Base-by-base conservation (phyloP, 73 alveolate species). In the Blepharisma japonicum region DNA sequence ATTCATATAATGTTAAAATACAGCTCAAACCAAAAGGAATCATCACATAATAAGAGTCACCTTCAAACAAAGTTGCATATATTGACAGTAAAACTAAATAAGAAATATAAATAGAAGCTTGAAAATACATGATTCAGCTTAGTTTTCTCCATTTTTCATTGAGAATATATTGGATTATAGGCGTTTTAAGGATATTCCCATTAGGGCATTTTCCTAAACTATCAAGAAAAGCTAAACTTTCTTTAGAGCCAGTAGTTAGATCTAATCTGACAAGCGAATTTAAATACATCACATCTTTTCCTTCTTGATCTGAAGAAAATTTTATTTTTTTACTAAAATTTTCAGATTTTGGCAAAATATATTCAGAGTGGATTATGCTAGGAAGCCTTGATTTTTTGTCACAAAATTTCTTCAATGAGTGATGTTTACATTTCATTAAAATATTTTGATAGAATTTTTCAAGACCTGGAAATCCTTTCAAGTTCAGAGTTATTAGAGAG, bases 61-160 rank as follows among this genome's bases (percentile, higher is more conserved):
- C 47, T 20, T 14, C n/a, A 20, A 2, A 14, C 5, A 18, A 14
- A 61, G 74, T 61, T 61, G 74, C 2, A 5, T 61, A 61, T 14
- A 20, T 9, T 61, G 74, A n/a, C 2, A 61, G 47, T 2, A 39
- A 20, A 9, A 61, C 23, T 9, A 61, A 8, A 61, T 14, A 61
- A 18, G 49, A n/a, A n/a, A 61, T 25, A 61, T 61, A 61, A 8
- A 61, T 14, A n/a, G 47, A 61, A 14, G 74, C 74, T 25, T 61
- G 74, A 8, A n/a, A 14, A 61, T 61, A 61, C 48, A 61, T 61
- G 18, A 61, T 1, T 2, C 14, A 61, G 18, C 74, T n/a, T 9
- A 39, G 47, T 25, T 61, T 61, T 61, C 23, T 61, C 74, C 74
- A 61, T 25, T 61, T 61, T 61, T 61, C 74, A 20, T 61, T 25